A percentile compares a stretch with the other conserved stretches of the same genome.
phyloP scores from a whole-genome alignment of 108 stramenopile species.

The Stephanodiscus minutulus region DNA sequence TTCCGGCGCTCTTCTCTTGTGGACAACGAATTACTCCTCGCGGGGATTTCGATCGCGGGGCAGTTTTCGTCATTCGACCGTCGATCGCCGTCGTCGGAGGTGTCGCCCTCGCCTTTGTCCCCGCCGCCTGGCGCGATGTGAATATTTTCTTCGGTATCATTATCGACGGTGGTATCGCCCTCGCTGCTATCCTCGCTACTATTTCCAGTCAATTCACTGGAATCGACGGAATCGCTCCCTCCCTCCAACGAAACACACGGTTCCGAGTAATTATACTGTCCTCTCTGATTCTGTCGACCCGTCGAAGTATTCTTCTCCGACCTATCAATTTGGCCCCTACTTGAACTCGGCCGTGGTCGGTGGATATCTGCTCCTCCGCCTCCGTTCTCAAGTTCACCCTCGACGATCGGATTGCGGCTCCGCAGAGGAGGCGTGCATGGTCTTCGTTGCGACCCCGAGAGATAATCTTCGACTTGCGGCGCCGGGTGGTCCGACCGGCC shows the following conservation, averaged over 20 bases:
- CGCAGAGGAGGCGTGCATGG: not conserved
- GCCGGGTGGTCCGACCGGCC: not conserved
- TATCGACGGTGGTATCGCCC: not conserved
- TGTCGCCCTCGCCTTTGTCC: too few species aligned
- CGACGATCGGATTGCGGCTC: not conserved
- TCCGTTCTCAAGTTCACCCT: not conserved
- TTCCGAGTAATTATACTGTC: not conserved
- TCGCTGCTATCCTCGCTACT: not conserved
- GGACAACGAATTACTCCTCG: not conserved
- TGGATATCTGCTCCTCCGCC: not conserved
- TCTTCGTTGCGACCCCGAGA: not conserved
- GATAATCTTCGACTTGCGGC: not conserved
- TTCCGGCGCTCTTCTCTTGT: constrained; percentile 7
- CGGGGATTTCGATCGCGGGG: not conserved
- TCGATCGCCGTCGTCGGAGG: not conserved
- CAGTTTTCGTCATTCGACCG: not conserved
- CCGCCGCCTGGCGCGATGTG: not conserved
- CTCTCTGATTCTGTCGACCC: not conserved
- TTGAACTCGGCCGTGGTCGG: not conserved
- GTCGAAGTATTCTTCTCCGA: not conserved
- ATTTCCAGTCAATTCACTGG: not conserved
- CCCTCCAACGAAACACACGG: not conserved
- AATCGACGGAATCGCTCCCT: not conserved
- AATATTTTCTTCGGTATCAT: not conserved
- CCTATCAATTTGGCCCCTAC: not conserved